A percentile compares a stretch with the other conserved stretches of the same genome.
Conservation (phyloP, 306 rosid species). For the Glycine latifolia region DNA sequence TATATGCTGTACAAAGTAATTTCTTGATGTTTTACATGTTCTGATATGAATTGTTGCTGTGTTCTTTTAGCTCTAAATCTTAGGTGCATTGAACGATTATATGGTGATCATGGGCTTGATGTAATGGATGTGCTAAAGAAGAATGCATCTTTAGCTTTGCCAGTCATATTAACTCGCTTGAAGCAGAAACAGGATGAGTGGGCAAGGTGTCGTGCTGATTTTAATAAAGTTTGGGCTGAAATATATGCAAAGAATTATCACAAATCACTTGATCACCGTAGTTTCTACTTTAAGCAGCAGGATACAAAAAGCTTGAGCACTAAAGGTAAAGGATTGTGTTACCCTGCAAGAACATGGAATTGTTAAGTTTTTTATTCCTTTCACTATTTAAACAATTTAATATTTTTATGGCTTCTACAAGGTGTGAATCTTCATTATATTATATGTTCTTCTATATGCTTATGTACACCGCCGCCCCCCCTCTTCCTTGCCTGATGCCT, state of each 20-base stretch:
- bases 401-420: too few species aligned
- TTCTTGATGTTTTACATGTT: slow-evolving; percentile 40
- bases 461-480: background rate
- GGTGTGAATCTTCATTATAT: background rate
- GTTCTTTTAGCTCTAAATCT: slow-evolving; percentile 74
- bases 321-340: slow-evolving; percentile 65
- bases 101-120: slow-evolving; percentile 99
- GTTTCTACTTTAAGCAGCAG: slow-evolving; percentile 96
- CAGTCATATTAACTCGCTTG: slow-evolving; percentile 86
- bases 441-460: background rate
- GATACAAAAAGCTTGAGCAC: slow-evolving; percentile 90
- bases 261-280: slow-evolving; percentile 97
- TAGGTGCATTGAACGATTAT: slow-evolving; percentile 91
- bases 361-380: background rate
- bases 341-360: background rate
- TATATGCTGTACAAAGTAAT: slow-evolving; percentile 32
- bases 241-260: slow-evolving; percentile 93
- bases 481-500: background rate
- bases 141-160: slow-evolving; percentile 85
- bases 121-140: slow-evolving; percentile 93
- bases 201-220: slow-evolving; percentile 90
- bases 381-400: background rate
- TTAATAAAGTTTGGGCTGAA: slow-evolving; percentile 94
- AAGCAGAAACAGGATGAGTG: slow-evolving; percentile 99
- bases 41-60: slow-evolving; percentile 39